Evolutionary conservation across 2,329 filamentous ascomycete genomes (phyloP).

Genomic region (Ophiostoma tasmaniense): DNA sequence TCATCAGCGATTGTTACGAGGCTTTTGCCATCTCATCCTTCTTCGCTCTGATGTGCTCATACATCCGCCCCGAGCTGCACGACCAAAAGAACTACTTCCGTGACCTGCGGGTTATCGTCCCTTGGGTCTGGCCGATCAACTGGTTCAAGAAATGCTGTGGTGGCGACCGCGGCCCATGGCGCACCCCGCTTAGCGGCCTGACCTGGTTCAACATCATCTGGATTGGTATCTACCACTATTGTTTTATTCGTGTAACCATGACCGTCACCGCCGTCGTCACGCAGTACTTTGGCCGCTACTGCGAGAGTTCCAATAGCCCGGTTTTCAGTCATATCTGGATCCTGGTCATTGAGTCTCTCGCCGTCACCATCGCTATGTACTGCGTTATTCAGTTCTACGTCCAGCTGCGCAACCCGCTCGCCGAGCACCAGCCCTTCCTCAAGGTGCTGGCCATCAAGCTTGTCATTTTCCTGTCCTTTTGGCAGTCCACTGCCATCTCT

Average conservation of each 20-base stretch:
- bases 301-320: slow-evolving; percentile 68
- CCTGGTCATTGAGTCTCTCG: slow-evolving; percentile 58
- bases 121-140: slow-evolving; percentile 67
- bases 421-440: slow-evolving; percentile 61
- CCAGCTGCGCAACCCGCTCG: slow-evolving; percentile 61
- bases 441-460: slow-evolving; percentile 84
- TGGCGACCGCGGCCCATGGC: slow-evolving; percentile 58
- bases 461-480: slow-evolving; percentile 86
- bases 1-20: slow-evolving; percentile 79
- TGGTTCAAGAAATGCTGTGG: slow-evolving; percentile 65
- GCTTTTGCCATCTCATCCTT: slow-evolving; percentile 83
- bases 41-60: slow-evolving; percentile 74
- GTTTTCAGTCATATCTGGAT: slow-evolving; percentile 78
- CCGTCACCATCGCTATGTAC: slow-evolving; percentile 80
- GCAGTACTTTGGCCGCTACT: slow-evolving; percentile 62
- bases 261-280: slow-evolving; percentile 69
- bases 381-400: slow-evolving; percentile 81
- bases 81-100: slow-evolving; percentile 77
- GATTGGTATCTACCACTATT: slow-evolving; percentile 79
- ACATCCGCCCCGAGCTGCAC: slow-evolving; percentile 68
- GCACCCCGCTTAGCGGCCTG: slow-evolving; percentile 69
- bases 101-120: slow-evolving; percentile 52
- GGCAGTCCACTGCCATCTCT: slow-evolving; percentile 56
- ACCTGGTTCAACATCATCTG: slow-evolving; percentile 89
- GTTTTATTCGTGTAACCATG: slow-evolving; percentile 70